Evolutionary conservation across 768 basidiomycete species (phyloP), one percentile per base, ranked within the genome.

Genomic region (Trametes villosa): DNA sequence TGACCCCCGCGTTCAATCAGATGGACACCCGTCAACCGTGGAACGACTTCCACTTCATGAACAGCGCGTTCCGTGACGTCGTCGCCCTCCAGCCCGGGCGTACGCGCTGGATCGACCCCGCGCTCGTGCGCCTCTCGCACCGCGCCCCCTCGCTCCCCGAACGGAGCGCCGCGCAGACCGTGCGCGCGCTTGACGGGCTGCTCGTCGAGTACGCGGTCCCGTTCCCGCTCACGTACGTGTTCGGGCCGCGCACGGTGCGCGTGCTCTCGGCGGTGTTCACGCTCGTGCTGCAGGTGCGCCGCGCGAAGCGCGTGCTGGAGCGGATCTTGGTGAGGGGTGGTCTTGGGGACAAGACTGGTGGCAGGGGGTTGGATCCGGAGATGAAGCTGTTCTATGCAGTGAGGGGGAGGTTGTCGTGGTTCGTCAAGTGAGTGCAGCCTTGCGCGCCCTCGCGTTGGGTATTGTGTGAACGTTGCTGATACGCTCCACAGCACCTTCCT

Each of bases 1-100:
- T 48, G 26, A 45, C 20, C 18, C 18, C 50, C 18, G 44, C 44
- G 4, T 2, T 7, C 6, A 18, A 49, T 6, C 54, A 93, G 91
- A 92, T 93, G 84, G 89, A 94, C 64, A 76, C 76, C n/a, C 78
- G 81, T 47, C 85, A 88, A 67, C 52, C 67, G 4, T 94, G 92
- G 92, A 80, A 74, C 46, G 92, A 94, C 68, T 92, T 91, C 70
- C 92, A 94, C 74, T 91, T 90, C 73, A 71, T 94, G 55, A 94
- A 94, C 67, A 87, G 84, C 29, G 85, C 87, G 11, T 92, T 94
- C 70, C 77, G 78, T 20, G 89, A 92, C 50, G 80, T 88, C 29
- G 77, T 87, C 36, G 80, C 84, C 63, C 78, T 83, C 18, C 72
- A 77, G n/a, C 66, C 75, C 6, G 75, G 77, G 9, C 26, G 45